Evolutionary conservation across 2,329 filamentous ascomycete genomes (phyloP).

Genomic region (Alternaria conjuncta): DNA sequence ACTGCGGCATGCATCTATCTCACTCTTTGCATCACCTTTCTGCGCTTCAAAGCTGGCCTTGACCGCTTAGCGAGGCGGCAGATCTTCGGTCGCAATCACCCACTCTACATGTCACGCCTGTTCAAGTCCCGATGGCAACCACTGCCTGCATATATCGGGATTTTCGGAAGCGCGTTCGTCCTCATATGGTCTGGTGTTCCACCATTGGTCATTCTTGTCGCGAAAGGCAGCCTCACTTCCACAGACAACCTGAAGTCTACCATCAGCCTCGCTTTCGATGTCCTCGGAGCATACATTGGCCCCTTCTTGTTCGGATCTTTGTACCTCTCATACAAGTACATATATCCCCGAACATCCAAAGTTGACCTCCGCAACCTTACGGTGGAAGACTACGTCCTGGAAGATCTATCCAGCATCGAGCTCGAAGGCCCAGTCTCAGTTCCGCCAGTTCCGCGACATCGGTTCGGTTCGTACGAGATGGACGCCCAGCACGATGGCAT

Average conservation of each 20-base stretch:
- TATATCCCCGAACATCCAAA: conserved; percentile 15
- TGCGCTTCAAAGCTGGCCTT: conserved; percentile 37
- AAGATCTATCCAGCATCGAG: conserved; percentile 23
- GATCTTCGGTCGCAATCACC: conserved; percentile 31
- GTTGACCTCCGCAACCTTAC: conserved; percentile 27
- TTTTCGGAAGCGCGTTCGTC: conserved; percentile 30
- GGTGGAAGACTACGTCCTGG: conserved; percentile 24
- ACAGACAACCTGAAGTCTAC: conserved; percentile 15
- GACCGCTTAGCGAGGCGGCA: conserved; percentile 18
- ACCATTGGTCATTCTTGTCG: conserved; percentile 30
- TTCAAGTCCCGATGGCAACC: conserved; percentile 45
- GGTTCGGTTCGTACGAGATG: conserved; percentile 14
- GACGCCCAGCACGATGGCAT: conserved; percentile 7
- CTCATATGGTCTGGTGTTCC: conserved; percentile 36
- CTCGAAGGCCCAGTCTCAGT: conserved; percentile 10
- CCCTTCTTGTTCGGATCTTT: conserved; percentile 22
- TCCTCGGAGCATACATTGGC: conserved; percentile 34
- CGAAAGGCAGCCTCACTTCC: conserved; percentile 16
- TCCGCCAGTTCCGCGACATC: not conserved
- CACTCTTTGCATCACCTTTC: conserved; percentile 36
- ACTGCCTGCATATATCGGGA: conserved; percentile 38
- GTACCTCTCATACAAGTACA: conserved; percentile 30
- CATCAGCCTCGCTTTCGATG: conserved; percentile 28
- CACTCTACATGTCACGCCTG: conserved; percentile 28
- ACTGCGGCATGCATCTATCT: conserved; percentile 36